Percentiles rank a stretch among this genome's conserved stretches.
Evolutionary conservation across 306 rosid species (phyloP).

Genomic region (Dryas alaskensis): DNA sequence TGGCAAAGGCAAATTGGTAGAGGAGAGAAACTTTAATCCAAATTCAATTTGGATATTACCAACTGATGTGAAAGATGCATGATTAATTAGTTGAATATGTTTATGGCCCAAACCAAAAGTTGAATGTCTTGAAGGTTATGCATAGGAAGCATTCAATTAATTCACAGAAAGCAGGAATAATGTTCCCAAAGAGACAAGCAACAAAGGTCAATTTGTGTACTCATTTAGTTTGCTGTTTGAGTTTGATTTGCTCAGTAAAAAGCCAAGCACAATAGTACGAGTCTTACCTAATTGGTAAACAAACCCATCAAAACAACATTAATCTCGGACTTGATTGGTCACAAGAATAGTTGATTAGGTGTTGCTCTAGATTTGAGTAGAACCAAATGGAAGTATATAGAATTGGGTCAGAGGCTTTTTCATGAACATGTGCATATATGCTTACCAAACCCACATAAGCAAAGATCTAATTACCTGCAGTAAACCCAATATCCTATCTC

Average conservation of each 20-base stretch:
- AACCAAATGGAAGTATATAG: background rate
- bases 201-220: slow-evolving; percentile 7
- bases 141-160: background rate
- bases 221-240: slow-evolving; percentile 1
- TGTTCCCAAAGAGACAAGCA: slow-evolving; percentile 2
- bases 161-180: background rate
- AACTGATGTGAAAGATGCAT: slow-evolving; percentile 12
- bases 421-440: background rate
- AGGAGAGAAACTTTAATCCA: background rate
- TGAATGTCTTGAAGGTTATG: background rate
- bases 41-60: background rate
- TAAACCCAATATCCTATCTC: background rate
- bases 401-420: background rate
- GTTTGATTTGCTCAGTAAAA: background rate
- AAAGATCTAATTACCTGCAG: background rate
- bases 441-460: background rate
- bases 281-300: slow-evolving; percentile 7
- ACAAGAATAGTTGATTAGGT: slow-evolving; percentile 6
- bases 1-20: background rate
- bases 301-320: slow-evolving; percentile 5
- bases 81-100: slow-evolving; percentile 19
- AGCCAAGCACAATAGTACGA: background rate
- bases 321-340: slow-evolving; percentile 5
- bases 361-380: background rate
- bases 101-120: slow-evolving; percentile 1